Percentiles rank a stretch among this genome's conserved stretches.
phyloP scores from a whole-genome alignment of 768 basidiomycete genomes.

The Naganishia vaughanmartiniae region DNA sequence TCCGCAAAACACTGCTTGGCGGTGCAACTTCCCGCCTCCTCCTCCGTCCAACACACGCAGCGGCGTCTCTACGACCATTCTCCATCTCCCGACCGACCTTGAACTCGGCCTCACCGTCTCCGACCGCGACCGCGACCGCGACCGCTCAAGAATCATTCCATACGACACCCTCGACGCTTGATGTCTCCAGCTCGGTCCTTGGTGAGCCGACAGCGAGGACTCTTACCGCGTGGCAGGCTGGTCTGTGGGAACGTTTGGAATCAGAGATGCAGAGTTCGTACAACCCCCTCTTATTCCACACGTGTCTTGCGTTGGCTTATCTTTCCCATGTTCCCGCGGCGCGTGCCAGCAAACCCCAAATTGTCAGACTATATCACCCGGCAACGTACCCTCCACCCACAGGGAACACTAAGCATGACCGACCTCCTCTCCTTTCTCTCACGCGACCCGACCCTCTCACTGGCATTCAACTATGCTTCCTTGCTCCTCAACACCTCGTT shows the following conservation, averaged over 20 bases:
- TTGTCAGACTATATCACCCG: constrained; percentile 27
- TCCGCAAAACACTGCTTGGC: not conserved
- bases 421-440: constrained; percentile 45
- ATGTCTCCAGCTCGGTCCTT: not conserved
- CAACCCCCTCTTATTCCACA: not conserved
- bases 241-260: constrained; percentile 47
- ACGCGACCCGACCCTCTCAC: constrained; percentile 58
- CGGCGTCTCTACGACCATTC: not conserved
- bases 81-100: constrained; percentile 4
- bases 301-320: not conserved
- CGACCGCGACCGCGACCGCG: too few relatives aligned
- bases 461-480: constrained; percentile 87
- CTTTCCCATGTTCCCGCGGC: not conserved
- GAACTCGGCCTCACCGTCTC: not conserved
- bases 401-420: constrained; percentile 16
- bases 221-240: constrained; percentile 44
- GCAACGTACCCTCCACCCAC: not conserved
- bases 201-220: constrained; percentile 30
- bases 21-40: not conserved
- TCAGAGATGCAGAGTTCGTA: constrained; percentile 47
- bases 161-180: constrained; percentile 9
- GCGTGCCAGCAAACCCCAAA: constrained; percentile 47
- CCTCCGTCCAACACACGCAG: not conserved
- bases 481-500: constrained; percentile 91
- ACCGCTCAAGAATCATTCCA: not conserved